A percentile compares a stretch with the other conserved stretches of the same genome.
Conservation (phyloP, 164 flowering plant genomes). For the Euptelea pleiosperma region DNA sequence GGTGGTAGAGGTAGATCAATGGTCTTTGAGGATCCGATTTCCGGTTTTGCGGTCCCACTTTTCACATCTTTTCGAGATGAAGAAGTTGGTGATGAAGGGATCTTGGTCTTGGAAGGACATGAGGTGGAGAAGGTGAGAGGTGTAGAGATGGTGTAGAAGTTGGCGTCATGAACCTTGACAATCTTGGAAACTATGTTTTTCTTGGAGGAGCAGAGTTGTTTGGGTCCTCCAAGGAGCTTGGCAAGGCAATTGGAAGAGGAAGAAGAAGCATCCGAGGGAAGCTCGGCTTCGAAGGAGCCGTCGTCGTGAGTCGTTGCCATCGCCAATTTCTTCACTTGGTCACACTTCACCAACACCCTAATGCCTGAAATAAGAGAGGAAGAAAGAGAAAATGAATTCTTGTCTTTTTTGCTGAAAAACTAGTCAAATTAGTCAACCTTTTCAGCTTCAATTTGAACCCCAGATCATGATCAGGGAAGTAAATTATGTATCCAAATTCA, state of each 20-base stretch:
- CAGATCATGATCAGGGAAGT: no score
- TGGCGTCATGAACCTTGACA: constrained; percentile 9
- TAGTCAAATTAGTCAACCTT: neutral
- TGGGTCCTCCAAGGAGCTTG: constrained; percentile 56
- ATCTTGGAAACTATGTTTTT: constrained; percentile 33
- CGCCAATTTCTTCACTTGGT: constrained; percentile 34
- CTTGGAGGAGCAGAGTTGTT: constrained; percentile 37
- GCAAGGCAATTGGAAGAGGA: constrained; percentile 45
- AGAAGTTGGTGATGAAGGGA: no score
- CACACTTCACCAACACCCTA: constrained; percentile 52
- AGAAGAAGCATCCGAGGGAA: constrained; percentile 26
- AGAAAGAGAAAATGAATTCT: neutral
- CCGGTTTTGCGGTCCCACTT: constrained; percentile 11
- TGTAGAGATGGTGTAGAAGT: constrained; percentile 39
- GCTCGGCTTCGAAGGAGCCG: constrained; percentile 45
- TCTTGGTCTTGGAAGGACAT: constrained; percentile 22
- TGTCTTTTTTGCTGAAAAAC: neutral
- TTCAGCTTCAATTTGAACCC: no score
- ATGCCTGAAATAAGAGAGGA: constrained; percentile 31
- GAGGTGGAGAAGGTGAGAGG: constrained; percentile 47
- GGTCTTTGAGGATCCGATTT: constrained; percentile 47
- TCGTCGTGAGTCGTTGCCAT: constrained; percentile 35
- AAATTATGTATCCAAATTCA: no score
- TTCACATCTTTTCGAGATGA: constrained; percentile 10
- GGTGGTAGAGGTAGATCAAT: constrained; percentile 62